A percentile compares a stretch with the other conserved stretches of the same genome.
phyloP scores from a whole-genome alignment of 257 asterid species.

The Mentha longifolia region DNA sequence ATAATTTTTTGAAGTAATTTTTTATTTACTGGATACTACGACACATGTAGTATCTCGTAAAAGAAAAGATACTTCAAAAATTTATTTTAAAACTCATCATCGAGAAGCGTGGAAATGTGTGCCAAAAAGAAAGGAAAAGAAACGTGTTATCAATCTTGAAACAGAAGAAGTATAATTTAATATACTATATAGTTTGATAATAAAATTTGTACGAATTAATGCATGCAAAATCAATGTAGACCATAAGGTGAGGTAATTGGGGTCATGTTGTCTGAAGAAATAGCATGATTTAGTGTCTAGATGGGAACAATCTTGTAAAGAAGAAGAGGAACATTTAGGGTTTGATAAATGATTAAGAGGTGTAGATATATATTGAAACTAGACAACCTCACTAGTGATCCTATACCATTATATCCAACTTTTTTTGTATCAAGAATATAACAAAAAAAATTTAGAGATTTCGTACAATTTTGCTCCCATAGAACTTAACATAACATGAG shows the following conservation, averaged over 20 bases:
- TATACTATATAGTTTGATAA: not conserved
- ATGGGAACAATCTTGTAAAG: constrained; percentile 33
- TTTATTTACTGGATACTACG: too few species aligned
- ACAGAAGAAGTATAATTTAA: too few species aligned
- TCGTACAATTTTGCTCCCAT: constrained; percentile 29
- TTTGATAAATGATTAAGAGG: constrained; percentile 33
- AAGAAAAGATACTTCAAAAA: too few species aligned
- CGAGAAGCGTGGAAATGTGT: too few species aligned
- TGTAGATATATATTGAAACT: constrained; percentile 6
- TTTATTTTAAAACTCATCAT: too few species aligned
- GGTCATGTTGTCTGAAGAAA: constrained; percentile 41
- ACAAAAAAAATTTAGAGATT: not conserved
- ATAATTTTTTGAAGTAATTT: too few species aligned
- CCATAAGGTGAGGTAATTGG: constrained; percentile 29
- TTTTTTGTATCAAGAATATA: constrained; percentile 12
- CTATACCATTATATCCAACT: constrained; percentile 1
- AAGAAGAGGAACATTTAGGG: constrained; percentile 34
- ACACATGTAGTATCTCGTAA: too few species aligned
- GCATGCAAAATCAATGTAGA: constrained; percentile 21
- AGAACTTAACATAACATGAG: constrained; percentile 30
- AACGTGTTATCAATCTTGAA: too few species aligned
- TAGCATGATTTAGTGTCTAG: constrained; percentile 42
- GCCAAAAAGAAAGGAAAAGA: too few species aligned
- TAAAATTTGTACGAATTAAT: constrained; percentile 3
- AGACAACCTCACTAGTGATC: not conserved